These are phyloP conservation scores for Albophoma yamanashiensis DNA, from an alignment of 2,329 filamentous ascomycete genomes.

Conservation along the genomic window DNA sequence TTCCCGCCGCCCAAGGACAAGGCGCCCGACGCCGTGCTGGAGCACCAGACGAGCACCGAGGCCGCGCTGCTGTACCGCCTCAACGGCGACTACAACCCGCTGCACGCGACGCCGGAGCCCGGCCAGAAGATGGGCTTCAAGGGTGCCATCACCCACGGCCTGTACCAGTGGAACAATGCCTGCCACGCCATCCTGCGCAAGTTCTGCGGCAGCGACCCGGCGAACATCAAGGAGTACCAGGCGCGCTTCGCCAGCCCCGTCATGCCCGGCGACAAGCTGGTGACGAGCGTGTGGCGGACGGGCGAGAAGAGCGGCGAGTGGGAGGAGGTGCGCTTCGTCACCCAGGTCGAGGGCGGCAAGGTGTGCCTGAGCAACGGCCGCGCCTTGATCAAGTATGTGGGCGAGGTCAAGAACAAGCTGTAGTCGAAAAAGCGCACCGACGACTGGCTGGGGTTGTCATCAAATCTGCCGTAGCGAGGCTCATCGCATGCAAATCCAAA, in stretches of 20 bases:
- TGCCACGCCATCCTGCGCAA: constrained; percentile 62
- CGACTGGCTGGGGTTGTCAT: background rate
- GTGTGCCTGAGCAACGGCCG: constrained; percentile 80
- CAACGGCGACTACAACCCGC: constrained; percentile 90
- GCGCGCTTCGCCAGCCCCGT: constrained; percentile 81
- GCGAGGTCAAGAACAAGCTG: constrained; percentile 49
- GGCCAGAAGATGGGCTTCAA: constrained; percentile 86
- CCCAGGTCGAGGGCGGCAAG: constrained; percentile 69
- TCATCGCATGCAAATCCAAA: background rate
- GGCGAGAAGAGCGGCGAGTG: constrained; percentile 54
- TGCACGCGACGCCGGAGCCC: constrained; percentile 78
- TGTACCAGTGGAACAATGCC: constrained; percentile 78
- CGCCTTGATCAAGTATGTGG: constrained; percentile 60
- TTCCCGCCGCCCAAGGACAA: constrained; percentile 67
- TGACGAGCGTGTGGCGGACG: constrained; percentile 71
- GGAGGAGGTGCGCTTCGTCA: constrained; percentile 77
- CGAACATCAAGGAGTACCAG: constrained; percentile 80
- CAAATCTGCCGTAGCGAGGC: background rate
- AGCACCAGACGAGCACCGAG: constrained; percentile 60
- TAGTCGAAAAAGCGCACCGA: constrained; percentile 21
- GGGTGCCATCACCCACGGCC: constrained; percentile 78
- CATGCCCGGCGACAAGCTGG: constrained; percentile 69
- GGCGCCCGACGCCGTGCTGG: constrained; percentile 61
- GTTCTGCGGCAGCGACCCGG: constrained; percentile 66
- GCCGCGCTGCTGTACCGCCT: constrained; percentile 71